Conservation (phyloP, 192 early-diverging fungal genomes). For the Diversispora epigaea region DNA sequence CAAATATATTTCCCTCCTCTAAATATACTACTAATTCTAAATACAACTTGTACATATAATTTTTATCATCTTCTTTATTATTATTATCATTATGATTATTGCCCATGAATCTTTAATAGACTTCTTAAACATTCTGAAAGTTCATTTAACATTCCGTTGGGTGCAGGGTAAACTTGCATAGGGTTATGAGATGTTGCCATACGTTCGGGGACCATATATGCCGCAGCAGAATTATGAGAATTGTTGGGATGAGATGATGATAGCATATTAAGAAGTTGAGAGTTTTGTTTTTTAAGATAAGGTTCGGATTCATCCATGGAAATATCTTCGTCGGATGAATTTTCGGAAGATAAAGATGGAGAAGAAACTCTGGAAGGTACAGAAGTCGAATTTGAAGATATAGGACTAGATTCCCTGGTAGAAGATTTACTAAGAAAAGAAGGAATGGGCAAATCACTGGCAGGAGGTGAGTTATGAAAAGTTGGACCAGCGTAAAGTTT, state of each 20-base stretch:
- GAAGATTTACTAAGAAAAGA: constrained; percentile 37
- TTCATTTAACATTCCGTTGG: constrained; percentile 41
- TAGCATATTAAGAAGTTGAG: constrained; percentile 23
- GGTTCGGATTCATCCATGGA: constrained; percentile 34
- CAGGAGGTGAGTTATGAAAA: constrained; percentile 58
- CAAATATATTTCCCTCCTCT: constrained; percentile 35
- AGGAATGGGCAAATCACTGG: constrained; percentile 54
- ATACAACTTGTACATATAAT: background rate
- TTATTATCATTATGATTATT: constrained; percentile 21
- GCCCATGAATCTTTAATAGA: constrained; percentile 53
- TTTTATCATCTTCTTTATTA: background rate
- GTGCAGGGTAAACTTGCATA: constrained; percentile 17
- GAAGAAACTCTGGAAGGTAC: constrained; percentile 29
- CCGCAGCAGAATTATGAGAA: constrained; percentile 9
- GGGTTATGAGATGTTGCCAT: constrained; percentile 48
- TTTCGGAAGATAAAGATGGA: constrained; percentile 1
- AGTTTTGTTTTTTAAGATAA: constrained; percentile 14
- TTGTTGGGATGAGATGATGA: constrained; percentile 31
- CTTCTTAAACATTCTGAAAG: constrained; percentile 50
- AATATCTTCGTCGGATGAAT: constrained; percentile 25
- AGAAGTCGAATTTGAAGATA: constrained; percentile 28
- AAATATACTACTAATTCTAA: background rate
- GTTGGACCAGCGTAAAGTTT: constrained; percentile 55
- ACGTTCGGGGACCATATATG: constrained; percentile 44
- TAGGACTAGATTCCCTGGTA: constrained; percentile 30